Evolutionary conservation across 1,284 basidiomycete genomes (phyloP), one percentile per base, ranked within the genome.

Genomic region (Ceratobasidium sp.): DNA sequence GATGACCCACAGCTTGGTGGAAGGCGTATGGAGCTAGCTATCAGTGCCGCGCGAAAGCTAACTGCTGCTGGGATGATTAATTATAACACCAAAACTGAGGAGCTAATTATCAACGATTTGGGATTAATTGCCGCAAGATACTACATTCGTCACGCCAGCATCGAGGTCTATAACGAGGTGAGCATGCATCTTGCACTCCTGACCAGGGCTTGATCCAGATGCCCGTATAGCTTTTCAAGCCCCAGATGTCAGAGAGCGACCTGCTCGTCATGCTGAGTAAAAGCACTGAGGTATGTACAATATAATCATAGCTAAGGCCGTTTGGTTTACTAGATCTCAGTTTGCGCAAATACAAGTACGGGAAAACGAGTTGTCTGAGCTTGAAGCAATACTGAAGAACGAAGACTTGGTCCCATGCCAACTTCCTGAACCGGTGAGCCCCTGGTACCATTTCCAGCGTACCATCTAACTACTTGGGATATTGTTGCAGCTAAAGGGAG

Each of bases 51-150:
- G 20, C 87, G 88, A 66, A 90, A 88, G 79, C 90, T 99, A 0
- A 89, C 90, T n/a, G 87, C 90, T 44, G 89, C 92, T 23, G 89
- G 91, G 77, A 99, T 99, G 98, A 92, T 98, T 77, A 88, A 89
- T 40, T 94, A 93, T 82, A 92, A 96, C 82, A 85, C 87, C 61
- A 83, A 85, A 3, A 88, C 87, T 3, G 92, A 91, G 52, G 86
- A 88, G 1, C 92, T 99, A 78, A 86, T 88, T 2, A 91, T 94
- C 80, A 96, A 94, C 15, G 96, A 98, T 81, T 86, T 98, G 2
- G 98, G 98, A 17, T 89, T 96, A 78, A 97, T 99, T 81, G 97
- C 98, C 0, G 96, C 97, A 1, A 96, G 94, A 83, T 99, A 99
- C 85, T 99, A 99, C 85, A 94, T 99, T 80, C 91, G 93, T 48